Conservation (phyloP, 305 asterid species). For the Solanum hybrid region DNA sequence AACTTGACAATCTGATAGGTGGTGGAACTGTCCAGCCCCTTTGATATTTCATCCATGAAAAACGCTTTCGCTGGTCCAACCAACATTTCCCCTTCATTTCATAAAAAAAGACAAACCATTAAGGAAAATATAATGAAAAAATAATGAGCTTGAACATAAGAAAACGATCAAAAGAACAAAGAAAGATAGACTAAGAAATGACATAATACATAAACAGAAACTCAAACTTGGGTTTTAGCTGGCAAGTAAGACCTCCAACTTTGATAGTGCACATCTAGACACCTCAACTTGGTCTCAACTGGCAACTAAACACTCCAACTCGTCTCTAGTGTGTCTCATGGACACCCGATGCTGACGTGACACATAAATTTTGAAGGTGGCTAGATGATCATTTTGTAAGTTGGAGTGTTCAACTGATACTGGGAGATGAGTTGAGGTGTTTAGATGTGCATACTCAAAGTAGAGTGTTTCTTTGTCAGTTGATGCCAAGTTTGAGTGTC, state of each 20-base stretch:
- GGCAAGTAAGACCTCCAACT: background rate
- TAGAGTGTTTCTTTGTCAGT: background rate
- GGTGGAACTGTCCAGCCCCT: conserved; percentile 56
- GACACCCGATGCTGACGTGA: background rate
- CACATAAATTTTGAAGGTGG: background rate
- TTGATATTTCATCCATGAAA: conserved; percentile 62
- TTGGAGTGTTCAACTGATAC: background rate
- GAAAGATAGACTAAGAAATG: background rate
- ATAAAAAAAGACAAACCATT: background rate
- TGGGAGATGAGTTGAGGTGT: background rate
- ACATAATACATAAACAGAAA: background rate
- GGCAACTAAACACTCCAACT: background rate
- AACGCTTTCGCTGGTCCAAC: conserved; percentile 58
- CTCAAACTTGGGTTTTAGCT: background rate
- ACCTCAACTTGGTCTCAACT: background rate
- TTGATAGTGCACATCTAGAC: background rate
- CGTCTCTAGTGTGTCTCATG: background rate
- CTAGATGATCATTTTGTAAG: background rate
- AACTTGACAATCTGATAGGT: conserved; percentile 46
- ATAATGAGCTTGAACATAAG: background rate
- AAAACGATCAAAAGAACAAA: background rate
- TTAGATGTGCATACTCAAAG: background rate
- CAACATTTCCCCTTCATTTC: conserved; percentile 48
- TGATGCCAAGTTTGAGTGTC: background rate
- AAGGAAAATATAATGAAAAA: background rate